Percentiles rank a stretch among this genome's conserved stretches.
Evolutionary conservation across 345 rosid genomes (phyloP).

Genomic region (Citrus cavaleriei): DNA sequence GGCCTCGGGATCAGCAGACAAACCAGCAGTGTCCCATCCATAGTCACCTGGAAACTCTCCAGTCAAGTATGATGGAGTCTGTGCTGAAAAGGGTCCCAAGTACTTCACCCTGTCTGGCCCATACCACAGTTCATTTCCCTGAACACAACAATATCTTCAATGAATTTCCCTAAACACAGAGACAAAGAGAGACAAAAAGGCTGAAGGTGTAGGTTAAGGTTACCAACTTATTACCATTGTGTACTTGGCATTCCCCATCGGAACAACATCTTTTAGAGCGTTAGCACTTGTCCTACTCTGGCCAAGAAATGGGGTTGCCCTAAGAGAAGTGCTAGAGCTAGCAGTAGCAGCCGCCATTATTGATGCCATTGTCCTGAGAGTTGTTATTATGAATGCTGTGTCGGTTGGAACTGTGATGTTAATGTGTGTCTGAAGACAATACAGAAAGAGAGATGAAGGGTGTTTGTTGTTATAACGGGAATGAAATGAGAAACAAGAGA

Average conservation of each 20-base stretch:
- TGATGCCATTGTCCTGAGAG: conserved; percentile 38
- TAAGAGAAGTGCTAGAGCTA: conserved; percentile 63
- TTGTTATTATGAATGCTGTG: neutral
- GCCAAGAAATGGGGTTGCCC: conserved; percentile 71
- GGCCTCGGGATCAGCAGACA: conserved; percentile 96
- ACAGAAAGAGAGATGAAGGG: conserved; percentile 14
- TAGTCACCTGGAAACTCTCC: conserved; percentile 97
- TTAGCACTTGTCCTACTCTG: conserved; percentile 53
- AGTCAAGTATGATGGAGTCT: conserved; percentile 84
- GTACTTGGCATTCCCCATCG: conserved; percentile 62
- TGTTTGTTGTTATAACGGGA: conserved; percentile 12
- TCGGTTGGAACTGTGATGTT: neutral
- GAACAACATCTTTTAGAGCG: conserved; percentile 66
- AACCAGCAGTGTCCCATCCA: conserved; percentile 97
- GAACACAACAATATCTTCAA: conserved; percentile 5
- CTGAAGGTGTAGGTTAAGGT: neutral
- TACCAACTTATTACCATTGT: conserved; percentile 53
- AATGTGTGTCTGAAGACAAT: neutral
- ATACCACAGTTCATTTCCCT: conserved; percentile 88
- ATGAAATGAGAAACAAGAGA: conserved; percentile 17
- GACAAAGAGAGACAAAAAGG: neutral
- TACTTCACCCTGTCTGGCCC: conserved; percentile 97
- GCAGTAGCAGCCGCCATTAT: conserved; percentile 42
- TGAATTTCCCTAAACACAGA: conserved; percentile 39
- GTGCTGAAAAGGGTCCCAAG: conserved; percentile 95